Evolutionary conservation across 73 alveolate genomes (phyloP).

Genomic region (Urostyla sp.): DNA sequence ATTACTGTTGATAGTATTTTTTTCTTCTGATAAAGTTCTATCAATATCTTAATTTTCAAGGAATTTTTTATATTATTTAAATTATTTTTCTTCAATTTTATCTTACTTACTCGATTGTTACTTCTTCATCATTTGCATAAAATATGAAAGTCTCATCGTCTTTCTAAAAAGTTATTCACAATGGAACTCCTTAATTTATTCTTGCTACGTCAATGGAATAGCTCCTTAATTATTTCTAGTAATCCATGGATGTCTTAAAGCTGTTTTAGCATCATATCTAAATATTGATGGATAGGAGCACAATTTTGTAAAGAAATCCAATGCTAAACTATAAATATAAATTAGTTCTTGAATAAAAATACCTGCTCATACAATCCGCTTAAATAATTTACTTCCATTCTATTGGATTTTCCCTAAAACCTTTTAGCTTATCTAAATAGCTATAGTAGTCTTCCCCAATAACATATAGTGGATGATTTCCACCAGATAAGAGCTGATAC

Average conservation of each 20-base stretch:
- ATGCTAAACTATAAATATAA: slow-evolving; percentile 18
- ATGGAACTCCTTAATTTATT: slow-evolving; percentile 4
- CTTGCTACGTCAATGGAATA: slow-evolving; percentile 28
- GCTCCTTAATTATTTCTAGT: slow-evolving; percentile 42
- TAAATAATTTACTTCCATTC: slow-evolving; percentile 20
- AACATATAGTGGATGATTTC: slow-evolving; percentile 38
- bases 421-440: slow-evolving; percentile 19
- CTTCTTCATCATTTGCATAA: background rate
- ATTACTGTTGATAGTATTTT: background rate
- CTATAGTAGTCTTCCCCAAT: slow-evolving; percentile 32
- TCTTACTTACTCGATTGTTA: background rate
- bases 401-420: background rate
- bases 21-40: no score
- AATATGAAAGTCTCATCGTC: background rate
- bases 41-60: no score
- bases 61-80: no score
- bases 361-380: background rate
- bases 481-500: slow-evolving; percentile 44
- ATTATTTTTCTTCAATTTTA: no score
- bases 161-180: slow-evolving; percentile 6
- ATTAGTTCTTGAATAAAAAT: no score
- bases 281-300: slow-evolving; percentile 46
- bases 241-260: slow-evolving; percentile 71
- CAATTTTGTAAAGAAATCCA: slow-evolving; percentile 45
- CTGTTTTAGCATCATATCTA: slow-evolving; percentile 48